Percentiles rank a stretch among this genome's conserved stretches.
Conservation (phyloP, 192 early-diverging fungal species). For the Spizellomyces punctatus region DNA sequence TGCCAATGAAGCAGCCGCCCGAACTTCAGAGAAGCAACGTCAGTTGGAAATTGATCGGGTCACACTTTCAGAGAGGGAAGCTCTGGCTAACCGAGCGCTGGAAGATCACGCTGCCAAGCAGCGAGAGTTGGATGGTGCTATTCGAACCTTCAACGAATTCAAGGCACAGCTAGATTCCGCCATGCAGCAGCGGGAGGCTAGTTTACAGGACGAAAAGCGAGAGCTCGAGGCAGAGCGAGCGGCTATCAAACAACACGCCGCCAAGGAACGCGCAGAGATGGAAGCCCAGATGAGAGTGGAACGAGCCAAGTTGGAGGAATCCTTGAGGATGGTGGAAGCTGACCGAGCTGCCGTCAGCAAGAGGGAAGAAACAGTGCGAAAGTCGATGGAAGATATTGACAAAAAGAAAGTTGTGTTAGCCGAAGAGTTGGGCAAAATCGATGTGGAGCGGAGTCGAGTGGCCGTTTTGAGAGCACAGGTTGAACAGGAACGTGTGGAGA, state of each 20-base stretch:
- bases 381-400: neutral
- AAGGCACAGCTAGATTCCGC: neutral
- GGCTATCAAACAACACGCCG: neutral
- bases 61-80: neutral
- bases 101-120: conserved; percentile 1
- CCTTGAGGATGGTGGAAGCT: neutral
- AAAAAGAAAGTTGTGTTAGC: neutral
- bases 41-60: neutral
- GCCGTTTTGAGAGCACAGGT: neutral
- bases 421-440: conserved; percentile 1
- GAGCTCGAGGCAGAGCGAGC: neutral
- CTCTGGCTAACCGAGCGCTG: neutral
- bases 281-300: neutral
- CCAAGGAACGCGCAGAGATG: neutral
- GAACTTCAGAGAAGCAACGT: neutral
- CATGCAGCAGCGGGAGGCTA: neutral
- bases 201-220: neutral
- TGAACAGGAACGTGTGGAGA: neutral
- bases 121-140: conserved; percentile 3
- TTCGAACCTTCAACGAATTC: conserved; percentile 1
- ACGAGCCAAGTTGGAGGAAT: neutral
- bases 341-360: neutral
- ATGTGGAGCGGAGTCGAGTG: neutral
- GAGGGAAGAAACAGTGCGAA: neutral
- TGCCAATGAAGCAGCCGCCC: neutral